A percentile compares a stretch with the other conserved stretches of the same genome.
Conservation (phyloP, 2,329 filamentous ascomycete genomes). For the Aureobasidium sp. region DNA sequence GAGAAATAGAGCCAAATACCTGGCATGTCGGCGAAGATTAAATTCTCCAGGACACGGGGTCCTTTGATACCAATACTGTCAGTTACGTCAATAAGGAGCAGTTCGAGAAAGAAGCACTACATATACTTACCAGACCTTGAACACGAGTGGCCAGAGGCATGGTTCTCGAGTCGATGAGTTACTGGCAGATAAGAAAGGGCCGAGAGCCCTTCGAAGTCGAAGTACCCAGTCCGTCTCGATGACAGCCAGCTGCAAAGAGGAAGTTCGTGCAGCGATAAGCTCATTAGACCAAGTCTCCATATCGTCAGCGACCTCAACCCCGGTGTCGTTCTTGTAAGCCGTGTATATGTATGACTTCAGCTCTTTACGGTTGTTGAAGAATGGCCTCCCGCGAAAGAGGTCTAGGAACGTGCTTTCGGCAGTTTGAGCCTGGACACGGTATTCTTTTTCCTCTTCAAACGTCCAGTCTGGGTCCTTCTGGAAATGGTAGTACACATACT, state of each 20-base stretch:
- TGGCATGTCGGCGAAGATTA: constrained; percentile 24
- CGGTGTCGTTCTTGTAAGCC: not conserved
- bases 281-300: not conserved
- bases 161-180: not conserved
- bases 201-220: not conserved
- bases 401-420: not conserved
- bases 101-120: no score
- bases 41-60: constrained; percentile 18
- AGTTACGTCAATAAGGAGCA: not conserved
- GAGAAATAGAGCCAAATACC: not conserved
- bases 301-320: not conserved
- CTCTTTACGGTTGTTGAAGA: not conserved
- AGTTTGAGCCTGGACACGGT: not conserved
- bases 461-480: not conserved
- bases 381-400: not conserved
- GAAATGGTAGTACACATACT: not conserved
- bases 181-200: not conserved
- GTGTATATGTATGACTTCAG: not conserved
- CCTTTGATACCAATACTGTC: not conserved
- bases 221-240: not conserved
- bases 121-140: not conserved
- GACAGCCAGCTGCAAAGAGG: not conserved
- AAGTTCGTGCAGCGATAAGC: not conserved
- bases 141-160: not conserved
- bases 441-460: not conserved